Percentiles rank a stretch among this genome's conserved stretches.
phyloP scores from a whole-genome alignment of 768 basidiomycete species.

The Tricholoma hemisulphureum region DNA sequence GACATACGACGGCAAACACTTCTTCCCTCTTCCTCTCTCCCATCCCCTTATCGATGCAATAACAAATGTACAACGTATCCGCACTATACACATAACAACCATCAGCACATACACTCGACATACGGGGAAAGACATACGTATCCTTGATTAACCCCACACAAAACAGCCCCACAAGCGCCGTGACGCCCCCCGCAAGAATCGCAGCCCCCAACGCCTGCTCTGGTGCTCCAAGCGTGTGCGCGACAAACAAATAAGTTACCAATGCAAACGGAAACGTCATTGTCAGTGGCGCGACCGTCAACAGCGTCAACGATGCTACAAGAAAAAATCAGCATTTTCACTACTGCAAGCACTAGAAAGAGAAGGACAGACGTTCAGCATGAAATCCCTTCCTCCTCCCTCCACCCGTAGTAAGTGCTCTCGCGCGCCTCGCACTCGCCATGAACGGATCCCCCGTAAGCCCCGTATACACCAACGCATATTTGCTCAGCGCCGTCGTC shows the following conservation, averaged over 20 bases:
- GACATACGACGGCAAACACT: slow-evolving; percentile 39
- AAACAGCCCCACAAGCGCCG: slow-evolving; percentile 79
- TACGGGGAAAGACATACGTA: slow-evolving; percentile 32
- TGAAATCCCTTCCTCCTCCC: slow-evolving; percentile 46
- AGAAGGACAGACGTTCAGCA: slow-evolving; percentile 52
- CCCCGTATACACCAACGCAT: slow-evolving; percentile 70
- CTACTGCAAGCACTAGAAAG: background rate
- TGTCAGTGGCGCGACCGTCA: slow-evolving; percentile 75
- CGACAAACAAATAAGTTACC: slow-evolving; percentile 84
- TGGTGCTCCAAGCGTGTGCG: slow-evolving; percentile 71
- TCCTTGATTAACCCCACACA: slow-evolving; percentile 82
- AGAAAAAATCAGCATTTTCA: slow-evolving; percentile 6
- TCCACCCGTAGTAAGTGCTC: slow-evolving; percentile 39
- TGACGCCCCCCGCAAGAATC: slow-evolving; percentile 73
- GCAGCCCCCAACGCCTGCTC: slow-evolving; percentile 73
- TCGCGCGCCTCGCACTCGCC: slow-evolving; percentile 49
- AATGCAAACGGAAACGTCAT: slow-evolving; percentile 82
- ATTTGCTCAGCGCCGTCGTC: slow-evolving; percentile 54
- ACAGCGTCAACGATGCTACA: slow-evolving; percentile 63
- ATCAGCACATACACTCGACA: background rate
- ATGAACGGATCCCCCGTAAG: slow-evolving; percentile 74
- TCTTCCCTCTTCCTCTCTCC: slow-evolving; percentile 41
- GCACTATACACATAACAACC: slow-evolving; percentile 27
- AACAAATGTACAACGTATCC: slow-evolving; percentile 47
- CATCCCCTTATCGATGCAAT: slow-evolving; percentile 48